Percentiles rank a stretch among this genome's conserved stretches.
These are phyloP conservation scores for Teunomyces atbi DNA, from an alignment of 805 yeast genomes.

Conservation along the genomic window DNA sequence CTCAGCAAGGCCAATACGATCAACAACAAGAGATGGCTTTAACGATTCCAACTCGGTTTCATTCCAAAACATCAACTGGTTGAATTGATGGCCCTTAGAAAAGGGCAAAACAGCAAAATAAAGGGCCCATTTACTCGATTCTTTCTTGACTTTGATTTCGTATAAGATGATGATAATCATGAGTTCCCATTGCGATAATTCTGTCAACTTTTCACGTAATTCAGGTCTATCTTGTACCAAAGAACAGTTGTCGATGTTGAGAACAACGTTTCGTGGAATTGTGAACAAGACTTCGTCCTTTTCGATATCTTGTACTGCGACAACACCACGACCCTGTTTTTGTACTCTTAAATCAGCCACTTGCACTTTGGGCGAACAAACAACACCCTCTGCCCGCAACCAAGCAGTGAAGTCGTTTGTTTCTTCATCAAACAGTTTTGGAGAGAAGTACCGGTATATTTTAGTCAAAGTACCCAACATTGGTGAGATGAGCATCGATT, in stretches of 20 bases:
- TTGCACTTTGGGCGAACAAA: constrained; percentile 53
- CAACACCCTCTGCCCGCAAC: constrained; percentile 34
- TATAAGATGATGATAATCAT: constrained; percentile 66
- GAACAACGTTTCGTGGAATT: constrained; percentile 57
- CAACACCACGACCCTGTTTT: constrained; percentile 75
- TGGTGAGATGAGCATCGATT: constrained; percentile 3
- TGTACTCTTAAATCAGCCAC: constrained; percentile 58
- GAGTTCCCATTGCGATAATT: constrained; percentile 72
- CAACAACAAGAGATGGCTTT: constrained; percentile 67
- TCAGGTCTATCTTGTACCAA: constrained; percentile 34
- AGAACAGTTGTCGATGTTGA: constrained; percentile 60
- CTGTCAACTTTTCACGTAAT: constrained; percentile 32
- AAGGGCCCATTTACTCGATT: constrained; percentile 58
- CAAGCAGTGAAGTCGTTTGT: constrained; percentile 16
- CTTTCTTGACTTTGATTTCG: constrained; percentile 48
- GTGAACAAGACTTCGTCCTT: constrained; percentile 65
- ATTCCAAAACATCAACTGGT: constrained; percentile 79
- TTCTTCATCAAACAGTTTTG: background rate
- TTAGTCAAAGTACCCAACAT: constrained; percentile 2
- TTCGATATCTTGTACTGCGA: constrained; percentile 60
- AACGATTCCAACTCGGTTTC: constrained; percentile 55
- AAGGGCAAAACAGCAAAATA: constrained; percentile 74
- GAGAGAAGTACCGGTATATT: constrained; percentile 1
- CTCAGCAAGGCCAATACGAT: constrained; percentile 66
- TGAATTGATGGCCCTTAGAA: constrained; percentile 36